Evolutionary conservation across 768 basidiomycete genomes (phyloP), one percentile per base, ranked within the genome.

Genomic region (Symmetrospora coprosmae): DNA sequence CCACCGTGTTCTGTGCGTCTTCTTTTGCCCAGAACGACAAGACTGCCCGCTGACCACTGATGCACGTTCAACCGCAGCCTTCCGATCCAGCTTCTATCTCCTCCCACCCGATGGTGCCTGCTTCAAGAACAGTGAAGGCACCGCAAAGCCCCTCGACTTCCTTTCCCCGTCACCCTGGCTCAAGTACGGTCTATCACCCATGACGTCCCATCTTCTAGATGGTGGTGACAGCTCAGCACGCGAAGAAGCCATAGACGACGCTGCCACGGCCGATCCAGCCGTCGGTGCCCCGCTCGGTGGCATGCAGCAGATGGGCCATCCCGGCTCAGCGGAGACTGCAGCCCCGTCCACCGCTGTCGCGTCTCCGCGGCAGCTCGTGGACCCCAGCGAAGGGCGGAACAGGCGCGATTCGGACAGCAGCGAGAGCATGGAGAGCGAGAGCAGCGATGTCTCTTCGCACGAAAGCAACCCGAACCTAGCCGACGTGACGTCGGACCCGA

Each of bases 81-180:
- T 50, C 21, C 48, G 46, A 21, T 60, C 58, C 23, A 51, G 50
- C 14, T 65, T 63, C 39, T 65, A 65, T 47, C 62, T 65, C 37
- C 40, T 65, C 16, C 63, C 63, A n/a, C 14, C 59, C 17, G 45
- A 48, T 39, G 33, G 25, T 39, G 38, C 28, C 9, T 65, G 63
- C 51, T 67, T 67, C 63, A 61, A 67, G 21, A 51, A 53, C 17
- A 56, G 61, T 14, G 9, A 23, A 0, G 65, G 67, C 21, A n/a
- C 37, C 6, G 38, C 52, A 5, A 35, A 61, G 23, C 52, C 51
- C 3, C 23, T 65, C 47, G 53, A 67, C 19, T 63, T 67, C 47
- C 61, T 66, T 41, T 50, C 56, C 33, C 60, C 65, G 1, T 13
- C 35, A 16, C 30, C 40, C 5, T 67, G 56, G 58, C 45, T 50